Conservation (phyloP, 768 basidiomycete species). For the Tubosaeta sp. region DNA sequence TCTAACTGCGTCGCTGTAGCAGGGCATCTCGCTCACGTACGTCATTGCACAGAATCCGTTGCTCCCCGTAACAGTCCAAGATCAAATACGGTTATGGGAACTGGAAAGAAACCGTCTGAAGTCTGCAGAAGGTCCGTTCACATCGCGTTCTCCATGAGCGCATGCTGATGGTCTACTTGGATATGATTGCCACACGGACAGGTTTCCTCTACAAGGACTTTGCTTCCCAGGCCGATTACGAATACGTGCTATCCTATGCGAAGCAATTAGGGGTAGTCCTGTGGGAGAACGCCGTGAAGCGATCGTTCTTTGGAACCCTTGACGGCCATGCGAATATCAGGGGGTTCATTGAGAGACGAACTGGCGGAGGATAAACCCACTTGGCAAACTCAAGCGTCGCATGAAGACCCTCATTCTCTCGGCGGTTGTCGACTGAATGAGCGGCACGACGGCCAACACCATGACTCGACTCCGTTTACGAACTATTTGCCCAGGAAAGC, state of each 20-base stretch:
- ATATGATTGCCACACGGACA: slow-evolving; percentile 29
- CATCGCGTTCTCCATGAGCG: slow-evolving; percentile 7
- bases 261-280: slow-evolving; percentile 75
- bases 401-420: slow-evolving; percentile 4
- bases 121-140: slow-evolving; percentile 71
- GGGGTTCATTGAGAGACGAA: slow-evolving; percentile 74
- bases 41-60: slow-evolving; percentile 67
- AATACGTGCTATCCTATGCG: slow-evolving; percentile 82
- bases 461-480: neutral
- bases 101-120: slow-evolving; percentile 89
- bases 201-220: slow-evolving; percentile 90
- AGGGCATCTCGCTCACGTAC: slow-evolving; percentile 12
- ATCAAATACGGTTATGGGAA: slow-evolving; percentile 98
- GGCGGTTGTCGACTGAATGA: slow-evolving; percentile 6
- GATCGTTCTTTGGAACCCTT: slow-evolving; percentile 79
- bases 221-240: slow-evolving; percentile 81
- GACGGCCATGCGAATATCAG: slow-evolving; percentile 78
- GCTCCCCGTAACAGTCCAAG: slow-evolving; percentile 94
- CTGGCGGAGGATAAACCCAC: slow-evolving; percentile 32
- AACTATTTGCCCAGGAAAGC: neutral
- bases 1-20: slow-evolving; percentile 6
- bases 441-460: neutral
- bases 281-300: slow-evolving; percentile 72
- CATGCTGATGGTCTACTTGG: slow-evolving; percentile 3
- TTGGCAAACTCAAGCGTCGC: neutral